Base-by-base conservation (phyloP, 176 grass and related monocot species). In the Ensete ventricosum region DNA sequence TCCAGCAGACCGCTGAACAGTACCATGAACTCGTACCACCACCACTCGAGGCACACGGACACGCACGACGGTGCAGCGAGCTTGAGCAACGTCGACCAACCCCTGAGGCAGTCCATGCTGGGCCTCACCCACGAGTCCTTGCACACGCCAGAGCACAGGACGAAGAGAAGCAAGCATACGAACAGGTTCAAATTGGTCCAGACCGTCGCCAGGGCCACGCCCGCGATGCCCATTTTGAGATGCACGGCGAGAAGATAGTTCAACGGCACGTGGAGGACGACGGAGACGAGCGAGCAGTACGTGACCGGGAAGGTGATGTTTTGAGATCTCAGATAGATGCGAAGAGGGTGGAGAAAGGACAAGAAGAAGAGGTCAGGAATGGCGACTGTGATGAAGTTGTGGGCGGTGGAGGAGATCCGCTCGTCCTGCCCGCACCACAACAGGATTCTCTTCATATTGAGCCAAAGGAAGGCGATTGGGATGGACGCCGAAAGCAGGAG, bases 21-120 rank as follows among this genome's bases (percentile, higher is more conserved):
- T 71, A 97, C 93, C 90, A 97, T 97, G 78, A 97, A 82, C 79
- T 97, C 93, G 73, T 97, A 97, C 93, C 93, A 97, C 93, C 93
- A 97, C 93, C 93, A 97, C 72, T 97, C 93, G 51, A 97, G 82
- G 79, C 93, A 97, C 0, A 97, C 93, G 2, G 93, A 91, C 11
- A 76, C 85, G 43, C 90, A 91, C 2, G 94, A 89, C 19, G 94
- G 94, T 0, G 91, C 72, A 23, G 94, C 85, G n/a, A 98, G 94
- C 3, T 79, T 76, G 67, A 98, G 83, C 68, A 98, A 72, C 26
- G 80, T 68, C 20, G 88, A 75, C 94, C 90, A 98, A 1, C 90
- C 94, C 0, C 76, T 77, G 74, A 98, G 79, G 75, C 88, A 98
- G 68, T 93, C 94, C 1, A 72, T 23, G 52, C 83, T 87, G 10